Evolutionary conservation across 371 early-diverging fungal genomes (phyloP).

Genomic region (Haplosporangium sp.): DNA sequence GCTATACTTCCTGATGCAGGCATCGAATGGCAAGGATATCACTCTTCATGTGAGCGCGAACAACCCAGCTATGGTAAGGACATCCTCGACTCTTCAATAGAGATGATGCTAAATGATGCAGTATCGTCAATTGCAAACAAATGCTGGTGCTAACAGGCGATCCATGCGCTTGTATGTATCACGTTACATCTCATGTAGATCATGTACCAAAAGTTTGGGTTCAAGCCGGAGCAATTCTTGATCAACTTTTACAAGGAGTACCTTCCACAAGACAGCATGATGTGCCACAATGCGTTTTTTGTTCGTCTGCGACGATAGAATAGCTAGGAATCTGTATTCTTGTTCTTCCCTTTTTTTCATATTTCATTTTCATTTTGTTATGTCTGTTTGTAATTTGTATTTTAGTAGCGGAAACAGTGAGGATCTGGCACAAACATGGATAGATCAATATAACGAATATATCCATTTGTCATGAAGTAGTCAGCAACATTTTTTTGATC

Average conservation of each 20-base stretch:
- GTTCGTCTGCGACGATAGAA: constrained; percentile 78
- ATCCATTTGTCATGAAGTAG: no score
- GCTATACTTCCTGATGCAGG: constrained; percentile 87
- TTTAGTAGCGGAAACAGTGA: no score
- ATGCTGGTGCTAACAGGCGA: no score
- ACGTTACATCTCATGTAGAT: constrained; percentile 59
- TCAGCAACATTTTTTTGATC: no score
- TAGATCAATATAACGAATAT: no score
- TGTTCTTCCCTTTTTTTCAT: neutral
- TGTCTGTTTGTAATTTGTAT: no score
- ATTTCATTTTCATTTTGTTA: no score
- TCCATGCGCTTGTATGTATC: neutral
- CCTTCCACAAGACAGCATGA: constrained; percentile 77
- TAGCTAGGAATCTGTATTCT: neutral
- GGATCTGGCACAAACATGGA: no score
- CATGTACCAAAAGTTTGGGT: constrained; percentile 94
- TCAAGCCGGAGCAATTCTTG: constrained; percentile 93
- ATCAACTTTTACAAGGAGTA: constrained; percentile 94
- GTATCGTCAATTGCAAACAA: no score
- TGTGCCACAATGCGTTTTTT: constrained; percentile 92
- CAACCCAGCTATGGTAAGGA: constrained; percentile 90
- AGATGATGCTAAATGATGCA: no score
- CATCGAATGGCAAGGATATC: constrained; percentile 77
- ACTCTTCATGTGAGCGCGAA: constrained; percentile 95
- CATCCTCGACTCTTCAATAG: no score